Base-by-base conservation (phyloP, 2,329 filamentous ascomycete species). In the Emmonsia crescens region DNA sequence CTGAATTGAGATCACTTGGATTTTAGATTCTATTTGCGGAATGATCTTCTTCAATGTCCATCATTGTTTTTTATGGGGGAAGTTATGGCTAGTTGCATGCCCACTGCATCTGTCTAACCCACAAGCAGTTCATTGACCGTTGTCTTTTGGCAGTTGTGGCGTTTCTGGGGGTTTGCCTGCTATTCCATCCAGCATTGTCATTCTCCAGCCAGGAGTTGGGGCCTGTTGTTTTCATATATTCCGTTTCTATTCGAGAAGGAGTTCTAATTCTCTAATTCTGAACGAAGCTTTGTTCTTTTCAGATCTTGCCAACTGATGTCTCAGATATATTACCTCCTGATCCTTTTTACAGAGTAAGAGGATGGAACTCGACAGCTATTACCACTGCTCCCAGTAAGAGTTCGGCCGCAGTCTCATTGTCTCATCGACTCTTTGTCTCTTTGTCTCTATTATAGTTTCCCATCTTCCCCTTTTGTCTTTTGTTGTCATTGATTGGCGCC, bases 31-130 rank as follows among this genome's bases (percentile, higher is more conserved):
- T 19, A 12, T 16, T 51, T 55, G 19, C 27, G 27, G 49, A n/a
- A 33, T 52, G 49, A 19, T 19, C 14, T 24, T 42, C 57, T 48
- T 58, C 52, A 33, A 54, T 62, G 61, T 68, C 65, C 59, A 38
- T 36, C 19, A 36, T 33, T 12, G 31, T 16, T 4, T 33, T 12
- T 21, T 8, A 21, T 54, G 5, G 51, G 14, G 31, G 19, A 5
- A 19, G 51, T 31, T 31, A 52, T 52, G 49, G 49, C 49, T 33
- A 9, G 29, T 52, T 33, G 14, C 49, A n/a, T 3, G 29, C n/a
- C 19, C 29, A 9, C 24, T 49, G n/a, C 10, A 14, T 49, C 46
- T 16, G 24, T 21, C 9, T 24, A 49, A 29, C 24, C 3, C n/a
- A 16, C 46, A 31, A 27, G 48, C 24, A 29, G 10, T 31, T 51